Evolutionary conservation across 2,329 filamentous ascomycete genomes (phyloP).

Genomic region (Colletotrichum sojae): DNA sequence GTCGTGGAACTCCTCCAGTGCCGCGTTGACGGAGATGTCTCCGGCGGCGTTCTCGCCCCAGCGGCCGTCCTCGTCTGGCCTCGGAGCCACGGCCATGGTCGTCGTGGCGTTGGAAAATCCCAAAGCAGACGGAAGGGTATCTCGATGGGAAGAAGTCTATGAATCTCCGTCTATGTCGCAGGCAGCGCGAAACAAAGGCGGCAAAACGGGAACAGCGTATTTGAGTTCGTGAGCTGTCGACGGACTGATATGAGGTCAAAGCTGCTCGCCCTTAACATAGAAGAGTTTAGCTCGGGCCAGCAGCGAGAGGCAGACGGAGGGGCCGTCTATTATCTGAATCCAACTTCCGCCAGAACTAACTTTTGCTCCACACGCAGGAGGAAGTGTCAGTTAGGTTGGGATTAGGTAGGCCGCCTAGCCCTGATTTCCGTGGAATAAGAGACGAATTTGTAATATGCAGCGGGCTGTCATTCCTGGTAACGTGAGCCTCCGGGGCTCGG

Average conservation of each 20-base stretch:
- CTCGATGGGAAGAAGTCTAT: background rate
- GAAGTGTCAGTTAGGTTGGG: constrained; percentile 5
- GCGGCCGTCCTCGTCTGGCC: constrained; percentile 42
- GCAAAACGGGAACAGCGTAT: background rate
- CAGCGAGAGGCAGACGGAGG: background rate
- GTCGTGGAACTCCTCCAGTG: constrained; percentile 42
- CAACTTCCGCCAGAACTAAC: background rate
- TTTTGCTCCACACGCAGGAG: constrained; percentile 19
- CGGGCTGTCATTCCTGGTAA: background rate
- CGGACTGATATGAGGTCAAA: background rate
- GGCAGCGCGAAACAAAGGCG: background rate
- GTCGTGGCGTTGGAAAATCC: background rate
- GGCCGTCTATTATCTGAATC: constrained; percentile 19
- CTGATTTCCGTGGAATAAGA: background rate
- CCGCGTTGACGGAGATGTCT: constrained; percentile 42
- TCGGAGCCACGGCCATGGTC: constrained; percentile 12
- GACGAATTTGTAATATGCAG: constrained; percentile 28
- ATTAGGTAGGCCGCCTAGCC: background rate
- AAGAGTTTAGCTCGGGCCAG: background rate
- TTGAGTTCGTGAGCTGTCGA: background rate
- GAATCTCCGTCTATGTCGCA: background rate
- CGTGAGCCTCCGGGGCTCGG: background rate
- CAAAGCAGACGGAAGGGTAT: constrained; percentile 2
- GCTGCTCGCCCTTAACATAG: background rate
- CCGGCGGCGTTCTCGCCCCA: constrained; percentile 46